These are phyloP conservation scores for Phytophthora cactorum DNA, from an alignment of 352 stramenopile species.

Conservation along the genomic window DNA sequence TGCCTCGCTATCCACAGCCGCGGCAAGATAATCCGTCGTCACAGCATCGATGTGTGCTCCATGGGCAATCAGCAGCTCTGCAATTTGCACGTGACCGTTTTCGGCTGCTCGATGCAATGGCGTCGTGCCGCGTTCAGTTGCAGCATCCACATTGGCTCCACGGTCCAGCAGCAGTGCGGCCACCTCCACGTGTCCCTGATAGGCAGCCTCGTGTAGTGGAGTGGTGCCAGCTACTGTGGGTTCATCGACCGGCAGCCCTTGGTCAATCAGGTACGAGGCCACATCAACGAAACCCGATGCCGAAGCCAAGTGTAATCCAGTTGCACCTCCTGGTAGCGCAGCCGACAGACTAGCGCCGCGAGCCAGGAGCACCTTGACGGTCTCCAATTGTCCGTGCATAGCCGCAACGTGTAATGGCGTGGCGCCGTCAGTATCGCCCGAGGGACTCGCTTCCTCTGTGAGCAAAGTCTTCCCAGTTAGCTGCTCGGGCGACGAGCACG, in stretches of 20 bases:
- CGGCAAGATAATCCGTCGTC: constrained; percentile 55
- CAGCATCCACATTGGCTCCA: constrained; percentile 54
- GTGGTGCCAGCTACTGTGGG: constrained; percentile 50
- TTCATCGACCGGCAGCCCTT: constrained; percentile 46
- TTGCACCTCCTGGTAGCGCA: constrained; percentile 48
- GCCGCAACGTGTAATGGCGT: constrained; percentile 64
- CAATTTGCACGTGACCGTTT: constrained; percentile 57
- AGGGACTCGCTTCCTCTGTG: constrained; percentile 24
- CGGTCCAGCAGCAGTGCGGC: constrained; percentile 46
- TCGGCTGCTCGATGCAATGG: constrained; percentile 61
- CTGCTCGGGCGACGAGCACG: constrained; percentile 39
- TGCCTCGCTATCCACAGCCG: constrained; percentile 15
- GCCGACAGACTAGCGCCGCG: constrained; percentile 52
- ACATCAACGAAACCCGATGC: constrained; percentile 50
- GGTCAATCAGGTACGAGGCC: constrained; percentile 48
- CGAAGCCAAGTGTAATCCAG: constrained; percentile 60
- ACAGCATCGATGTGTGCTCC: constrained; percentile 68
- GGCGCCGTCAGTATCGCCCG: constrained; percentile 44
- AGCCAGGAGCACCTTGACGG: constrained; percentile 51
- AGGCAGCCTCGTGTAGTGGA: constrained; percentile 57
- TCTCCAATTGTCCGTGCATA: constrained; percentile 68
- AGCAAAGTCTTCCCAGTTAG: constrained; percentile 29
- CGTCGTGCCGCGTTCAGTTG: constrained; percentile 54
- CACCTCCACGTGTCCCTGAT: constrained; percentile 54
- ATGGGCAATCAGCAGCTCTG: constrained; percentile 52